A percentile compares a stretch with the other conserved stretches of the same genome.
Evolutionary conservation across 164 flowering plant species (phyloP).

Genomic region (Amborella trichopoda): DNA sequence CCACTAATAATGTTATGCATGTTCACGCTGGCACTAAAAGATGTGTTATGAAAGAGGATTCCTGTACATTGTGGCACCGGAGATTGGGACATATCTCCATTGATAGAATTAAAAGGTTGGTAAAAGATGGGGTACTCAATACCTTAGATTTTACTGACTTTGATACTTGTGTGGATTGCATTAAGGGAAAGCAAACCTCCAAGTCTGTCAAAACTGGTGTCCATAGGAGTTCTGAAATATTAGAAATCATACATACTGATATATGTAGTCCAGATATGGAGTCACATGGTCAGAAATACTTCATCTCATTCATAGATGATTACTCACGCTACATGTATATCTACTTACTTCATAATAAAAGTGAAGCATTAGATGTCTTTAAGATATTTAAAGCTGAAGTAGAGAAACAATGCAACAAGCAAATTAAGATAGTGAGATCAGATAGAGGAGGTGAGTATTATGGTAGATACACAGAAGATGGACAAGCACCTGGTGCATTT

Average conservation of each 20-base stretch:
- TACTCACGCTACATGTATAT: neutral
- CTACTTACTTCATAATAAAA: neutral
- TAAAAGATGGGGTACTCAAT: neutral
- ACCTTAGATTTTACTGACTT: neutral
- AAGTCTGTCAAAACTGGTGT: neutral
- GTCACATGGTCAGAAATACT: neutral
- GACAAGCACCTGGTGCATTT: constrained; percentile 2
- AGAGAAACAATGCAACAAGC: neutral
- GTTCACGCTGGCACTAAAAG: constrained; percentile 9
- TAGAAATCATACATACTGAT: neutral
- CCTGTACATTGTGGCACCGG: neutral
- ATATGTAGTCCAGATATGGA: neutral
- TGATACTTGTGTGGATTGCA: neutral
- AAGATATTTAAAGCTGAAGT: neutral
- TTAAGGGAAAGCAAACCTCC: neutral
- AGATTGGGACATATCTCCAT: constrained; percentile 4
- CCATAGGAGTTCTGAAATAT: neutral
- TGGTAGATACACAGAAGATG: neutral
- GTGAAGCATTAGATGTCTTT: neutral
- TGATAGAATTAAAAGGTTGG: neutral
- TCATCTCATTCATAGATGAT: neutral
- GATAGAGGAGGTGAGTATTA: neutral
- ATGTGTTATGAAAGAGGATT: constrained; percentile 5
- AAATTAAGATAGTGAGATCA: neutral
- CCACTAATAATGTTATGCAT: neutral